Evolutionary conservation across 2,329 filamentous ascomycete genomes (phyloP), one percentile per base, ranked within the genome.

Genomic region (Cladophialophora yegresii): DNA sequence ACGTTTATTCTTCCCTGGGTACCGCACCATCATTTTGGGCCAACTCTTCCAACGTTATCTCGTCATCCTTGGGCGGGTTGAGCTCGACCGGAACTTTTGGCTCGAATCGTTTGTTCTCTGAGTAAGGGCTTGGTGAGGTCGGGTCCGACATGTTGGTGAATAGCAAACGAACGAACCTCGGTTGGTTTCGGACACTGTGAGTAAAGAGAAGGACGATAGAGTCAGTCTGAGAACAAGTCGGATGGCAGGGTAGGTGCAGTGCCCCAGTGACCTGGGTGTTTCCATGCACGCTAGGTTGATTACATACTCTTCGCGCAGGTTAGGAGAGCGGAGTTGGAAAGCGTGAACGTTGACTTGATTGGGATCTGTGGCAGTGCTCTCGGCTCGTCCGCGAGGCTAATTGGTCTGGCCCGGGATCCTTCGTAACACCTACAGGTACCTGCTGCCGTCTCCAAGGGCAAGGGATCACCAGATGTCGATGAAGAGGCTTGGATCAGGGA

Each of bases 1-100:
- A 16, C 16, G n/a, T n/a, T 6, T 43, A n/a, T 7, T 26, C 4
- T 20, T 32, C 16, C 9, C 32, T 50, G n/a, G n/a, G n/a, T n/a
- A n/a, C n/a, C 87, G 73, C 82, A 96, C 95, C 95, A 75, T 95
- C 87, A 72, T 91, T 92, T 76, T 89, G 89, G 45, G 88, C 83
- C 67, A 99, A 83, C 72, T 93, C 87, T 64, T 95, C 90, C 1
- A 83, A 73, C n/a, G 88, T 87, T 72, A 99, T 97, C 43, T 85
- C 85, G 73, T 97, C 93, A 74, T 92, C 85, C 80, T 96, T 98
- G 13, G 95, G 95, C 43, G 92, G 89, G 63, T 89, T 83, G 64
- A 99, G 85, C 63, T 87, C 79, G 63, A 80, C 76, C 3, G 77
- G 75, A 5, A 74, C 70, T 63, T 79, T 80, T 54, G 78, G 78